Conservation (phyloP, 139 green algal species). For the Desmodesmus armatus region DNA sequence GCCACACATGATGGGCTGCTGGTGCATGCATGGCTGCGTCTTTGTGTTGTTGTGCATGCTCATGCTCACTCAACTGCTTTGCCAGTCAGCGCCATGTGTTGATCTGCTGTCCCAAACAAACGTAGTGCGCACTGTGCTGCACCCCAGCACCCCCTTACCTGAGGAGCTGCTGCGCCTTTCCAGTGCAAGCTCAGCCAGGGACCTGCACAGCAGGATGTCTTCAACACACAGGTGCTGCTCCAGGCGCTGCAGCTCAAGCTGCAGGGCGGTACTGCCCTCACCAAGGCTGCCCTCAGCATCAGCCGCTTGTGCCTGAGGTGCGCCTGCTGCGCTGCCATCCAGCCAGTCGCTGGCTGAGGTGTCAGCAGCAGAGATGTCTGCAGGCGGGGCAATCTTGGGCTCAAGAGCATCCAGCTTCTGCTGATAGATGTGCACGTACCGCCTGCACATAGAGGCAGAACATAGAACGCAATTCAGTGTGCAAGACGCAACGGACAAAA, state of each 20-base stretch:
- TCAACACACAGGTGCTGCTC: slow-evolving; percentile 58
- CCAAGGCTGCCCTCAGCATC: background rate
- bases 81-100: too few relatives aligned
- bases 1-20: too few relatives aligned
- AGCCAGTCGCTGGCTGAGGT: background rate
- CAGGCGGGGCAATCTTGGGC: too few relatives aligned
- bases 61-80: too few relatives aligned
- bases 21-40: too few relatives aligned
- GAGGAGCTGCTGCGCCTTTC: slow-evolving; percentile 31
- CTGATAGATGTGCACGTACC: slow-evolving; percentile 51
- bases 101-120: too few relatives aligned
- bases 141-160: background rate
- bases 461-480: too few relatives aligned
- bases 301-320: background rate
- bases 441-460: slow-evolving; percentile 6
- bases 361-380: background rate
- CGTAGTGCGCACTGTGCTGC: too few relatives aligned
- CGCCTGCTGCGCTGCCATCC: background rate
- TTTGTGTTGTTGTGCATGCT: too few relatives aligned
- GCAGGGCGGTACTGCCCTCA: background rate
- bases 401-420: slow-evolving; percentile 56
- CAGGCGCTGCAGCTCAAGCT: slow-evolving; percentile 51
- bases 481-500: background rate
- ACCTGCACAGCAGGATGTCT: slow-evolving; percentile 60
- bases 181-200: slow-evolving; percentile 55